phyloP scores from a whole-genome alignment of 768 basidiomycete species.

The Mycena capillaripes region DNA sequence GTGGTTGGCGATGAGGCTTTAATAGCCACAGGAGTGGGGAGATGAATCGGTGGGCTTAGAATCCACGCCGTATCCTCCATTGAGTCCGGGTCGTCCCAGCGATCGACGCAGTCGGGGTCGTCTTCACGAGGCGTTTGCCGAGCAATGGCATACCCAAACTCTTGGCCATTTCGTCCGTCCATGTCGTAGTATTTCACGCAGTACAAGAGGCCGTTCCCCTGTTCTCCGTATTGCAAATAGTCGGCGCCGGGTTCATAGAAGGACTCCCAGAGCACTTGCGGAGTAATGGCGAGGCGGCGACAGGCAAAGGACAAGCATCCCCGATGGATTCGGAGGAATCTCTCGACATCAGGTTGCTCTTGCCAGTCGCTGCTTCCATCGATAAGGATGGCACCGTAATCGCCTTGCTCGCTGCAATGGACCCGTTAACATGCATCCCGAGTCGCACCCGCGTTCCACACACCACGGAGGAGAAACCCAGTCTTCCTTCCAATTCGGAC shows the following conservation, averaged over 20 bases:
- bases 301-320: slow-evolving; percentile 31
- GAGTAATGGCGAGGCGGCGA: slow-evolving; percentile 25
- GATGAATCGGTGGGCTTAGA: slow-evolving; percentile 1
- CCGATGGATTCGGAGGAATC: slow-evolving; percentile 21
- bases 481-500: slow-evolving; percentile 16
- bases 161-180: slow-evolving; percentile 27
- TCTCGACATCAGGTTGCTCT: not conserved
- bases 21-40: not conserved
- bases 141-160: slow-evolving; percentile 21
- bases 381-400: slow-evolving; percentile 10
- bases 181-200: slow-evolving; percentile 35
- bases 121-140: slow-evolving; percentile 17
- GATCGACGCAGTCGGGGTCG: slow-evolving; percentile 26
- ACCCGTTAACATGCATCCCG: not conserved
- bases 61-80: slow-evolving; percentile 34
- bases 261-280: slow-evolving; percentile 30
- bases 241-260: slow-evolving; percentile 25
- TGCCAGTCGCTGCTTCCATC: slow-evolving; percentile 33
- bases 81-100: slow-evolving; percentile 28
- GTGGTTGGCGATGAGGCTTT: not conserved
- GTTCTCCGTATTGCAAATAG: slow-evolving; percentile 24
- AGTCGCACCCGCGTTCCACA: not conserved
- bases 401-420: not conserved
- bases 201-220: slow-evolving; percentile 9
- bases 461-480: slow-evolving; percentile 34